Evolutionary conservation across 73 alveolate species (phyloP), one percentile per base, ranked within the genome.

Genomic region (Paramecium biaurelia): DNA sequence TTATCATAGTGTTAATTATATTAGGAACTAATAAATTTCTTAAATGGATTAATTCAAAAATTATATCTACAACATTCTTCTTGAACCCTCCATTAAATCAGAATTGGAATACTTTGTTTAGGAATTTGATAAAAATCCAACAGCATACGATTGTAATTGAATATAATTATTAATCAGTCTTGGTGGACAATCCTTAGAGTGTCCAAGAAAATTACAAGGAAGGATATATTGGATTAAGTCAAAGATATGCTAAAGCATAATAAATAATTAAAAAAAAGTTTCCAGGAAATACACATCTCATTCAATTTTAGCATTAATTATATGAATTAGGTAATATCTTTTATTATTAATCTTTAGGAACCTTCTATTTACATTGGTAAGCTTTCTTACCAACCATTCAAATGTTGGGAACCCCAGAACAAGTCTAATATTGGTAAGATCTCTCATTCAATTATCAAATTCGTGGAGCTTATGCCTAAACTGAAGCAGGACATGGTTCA

Each of bases 401-500:
- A 32, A 30, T 63, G 84, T n/a, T 63, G 20, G 97, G 97, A 23
- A 89, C 95, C 30, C 85, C 63, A 23, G 94, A 94, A 41, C 89
- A 94, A 56, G 90, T 85, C 70, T 59, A 72, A 21, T 70, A 92
- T 59, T 94, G 95, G 95, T 43, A 37, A 20, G 74, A 88, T 32
- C 74, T 47, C 58, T 26, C 92, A 56, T 41, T 42, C 43, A 45
- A 76, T 10, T 56, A 84, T 30, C 7, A 86, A 45, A 37, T 93
- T 7, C 72, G 86, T 41, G 97, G 97, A 21, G 89, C 93, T 2
- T 94, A 94, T 86, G 93, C 92, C 18, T 88, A 94, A 45, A 94
- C 97, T 7, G 97, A 94, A 76, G 53, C 85, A 34, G 95, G 95
- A 1, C 97, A 94, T 74, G 97, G 97, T 7, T 89, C 95, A 20